A percentile compares a stretch with the other conserved stretches of the same genome.
phyloP scores from a whole-genome alignment of 371 early-diverging fungal genomes.

The Mortierella sp. region DNA sequence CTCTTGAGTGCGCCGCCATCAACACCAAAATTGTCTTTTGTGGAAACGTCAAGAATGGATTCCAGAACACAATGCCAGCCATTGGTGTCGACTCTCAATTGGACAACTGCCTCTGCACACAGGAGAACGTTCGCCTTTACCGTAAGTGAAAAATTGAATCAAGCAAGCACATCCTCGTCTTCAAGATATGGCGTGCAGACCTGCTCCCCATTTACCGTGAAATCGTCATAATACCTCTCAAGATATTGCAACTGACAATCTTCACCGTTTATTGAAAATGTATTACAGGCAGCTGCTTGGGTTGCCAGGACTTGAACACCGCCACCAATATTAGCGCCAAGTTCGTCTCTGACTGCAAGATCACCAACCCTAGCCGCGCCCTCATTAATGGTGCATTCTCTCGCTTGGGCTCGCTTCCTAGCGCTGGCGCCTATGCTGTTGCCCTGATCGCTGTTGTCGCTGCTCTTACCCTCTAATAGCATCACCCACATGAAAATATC shows the following conservation, averaged over 20 bases:
- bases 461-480: neutral
- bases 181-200: too few species aligned
- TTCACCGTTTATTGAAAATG: neutral
- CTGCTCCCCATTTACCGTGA: neutral
- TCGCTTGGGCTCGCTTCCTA: conserved; percentile 1
- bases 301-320: conserved; percentile 28
- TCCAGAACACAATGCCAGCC: conserved; percentile 28
- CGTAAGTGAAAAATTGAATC: conserved; percentile 20
- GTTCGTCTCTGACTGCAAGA: conserved; percentile 41
- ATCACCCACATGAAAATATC: neutral
- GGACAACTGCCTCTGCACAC: conserved; percentile 34
- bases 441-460: conserved; percentile 9
- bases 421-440: neutral
- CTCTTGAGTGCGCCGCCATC: conserved; percentile 21
- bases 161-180: too few species aligned
- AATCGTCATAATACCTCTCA: too few species aligned
- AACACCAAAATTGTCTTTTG: conserved; percentile 30
- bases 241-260: neutral
- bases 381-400: conserved; percentile 21
- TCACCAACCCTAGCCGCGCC: conserved; percentile 11
- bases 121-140: conserved; percentile 23
- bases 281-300: conserved; percentile 24
- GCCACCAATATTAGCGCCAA: conserved; percentile 28
- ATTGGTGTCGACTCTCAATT: conserved; percentile 31
- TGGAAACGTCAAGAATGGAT: conserved; percentile 17